Evolutionary conservation across 345 rosid genomes (phyloP), one percentile per base, ranked within the genome.

Genomic region (Boechera divaricarpa): DNA sequence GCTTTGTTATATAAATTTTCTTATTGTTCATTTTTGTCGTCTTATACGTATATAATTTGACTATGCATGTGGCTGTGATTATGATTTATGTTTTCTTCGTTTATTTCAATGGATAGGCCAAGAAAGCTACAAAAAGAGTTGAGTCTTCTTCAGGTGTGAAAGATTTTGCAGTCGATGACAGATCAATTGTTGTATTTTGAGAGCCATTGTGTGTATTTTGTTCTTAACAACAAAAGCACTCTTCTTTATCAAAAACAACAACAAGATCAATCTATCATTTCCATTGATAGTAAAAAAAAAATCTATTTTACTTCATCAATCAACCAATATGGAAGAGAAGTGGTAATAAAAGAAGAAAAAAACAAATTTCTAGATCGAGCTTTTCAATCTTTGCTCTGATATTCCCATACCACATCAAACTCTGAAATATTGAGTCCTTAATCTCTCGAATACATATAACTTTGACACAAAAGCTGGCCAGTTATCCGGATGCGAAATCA

Each of bases 61-160:
- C 11, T 13, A 16, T 35, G 5, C 62, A 8, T 57, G 39, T 1
- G 9, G 59, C 5, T 58, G 5, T 62, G 35, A 24, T 44, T 15
- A 44, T 29, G 54, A 29, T 63, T 28, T 13, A 26, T 63, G 7
- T 13, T 63, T 28, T 28, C 49, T 63, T 63, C 2, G 36, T 61
- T 24, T 60, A n/a, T 15, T 58, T n/a, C 11, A 35, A 69, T 69
- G 33, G 28, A 70, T 47, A 77, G 71, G 76, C 80, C 60, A 70
- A 70, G 28, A 77, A 70, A 77, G 76, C 76, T 12, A 70, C 80
- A 55, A 28, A 70, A 12, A 70, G 76, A 70, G 61, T 70, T 3
- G 80, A 63, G 39, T 63, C 76, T 28, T 63, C 67, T 21, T 32
- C 75, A 24, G 10, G 4, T 52, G 48, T 32, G 41, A 69, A 62